Conservation (phyloP, 306 rosid genomes). For the Pyrus bretschneideri region DNA sequence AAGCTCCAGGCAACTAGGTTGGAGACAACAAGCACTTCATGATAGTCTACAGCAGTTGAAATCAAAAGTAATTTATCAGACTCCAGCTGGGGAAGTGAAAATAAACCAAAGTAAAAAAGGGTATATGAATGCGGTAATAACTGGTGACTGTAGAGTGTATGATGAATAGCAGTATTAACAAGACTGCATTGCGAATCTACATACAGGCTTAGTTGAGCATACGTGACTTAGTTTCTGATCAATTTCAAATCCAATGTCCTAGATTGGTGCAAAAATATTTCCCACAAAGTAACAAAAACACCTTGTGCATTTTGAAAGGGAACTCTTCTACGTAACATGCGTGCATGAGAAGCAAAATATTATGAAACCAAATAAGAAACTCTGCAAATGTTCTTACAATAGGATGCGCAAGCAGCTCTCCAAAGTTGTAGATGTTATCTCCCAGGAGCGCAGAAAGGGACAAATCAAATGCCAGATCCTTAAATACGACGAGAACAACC, state of each 20-base stretch:
- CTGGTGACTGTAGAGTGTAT: background rate
- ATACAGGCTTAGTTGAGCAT: background rate
- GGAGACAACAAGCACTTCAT: background rate
- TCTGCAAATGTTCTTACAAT: slow-evolving; percentile 50
- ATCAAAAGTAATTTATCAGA: background rate
- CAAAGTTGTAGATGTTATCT: slow-evolving; percentile 96
- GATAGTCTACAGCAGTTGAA: background rate
- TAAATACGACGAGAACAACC: slow-evolving; percentile 9
- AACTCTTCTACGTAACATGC: background rate
- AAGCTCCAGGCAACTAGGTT: background rate
- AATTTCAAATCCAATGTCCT: background rate
- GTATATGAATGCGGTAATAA: too few species aligned
- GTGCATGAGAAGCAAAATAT: background rate
- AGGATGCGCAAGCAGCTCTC: slow-evolving; percentile 98
- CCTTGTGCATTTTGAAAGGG: background rate
- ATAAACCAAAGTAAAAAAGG: background rate
- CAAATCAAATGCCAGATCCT: slow-evolving; percentile 97
- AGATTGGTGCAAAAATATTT: background rate
- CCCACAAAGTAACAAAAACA: background rate
- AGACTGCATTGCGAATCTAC: background rate
- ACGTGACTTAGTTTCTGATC: background rate
- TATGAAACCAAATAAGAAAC: background rate
- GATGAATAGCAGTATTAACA: background rate
- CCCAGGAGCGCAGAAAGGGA: slow-evolving; percentile 97
- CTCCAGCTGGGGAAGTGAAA: background rate